Evolutionary conservation across 495 filamentous ascomycete species (phyloP), one percentile per base, ranked within the genome.

Genomic region (Tuber microsphaerosporum): DNA sequence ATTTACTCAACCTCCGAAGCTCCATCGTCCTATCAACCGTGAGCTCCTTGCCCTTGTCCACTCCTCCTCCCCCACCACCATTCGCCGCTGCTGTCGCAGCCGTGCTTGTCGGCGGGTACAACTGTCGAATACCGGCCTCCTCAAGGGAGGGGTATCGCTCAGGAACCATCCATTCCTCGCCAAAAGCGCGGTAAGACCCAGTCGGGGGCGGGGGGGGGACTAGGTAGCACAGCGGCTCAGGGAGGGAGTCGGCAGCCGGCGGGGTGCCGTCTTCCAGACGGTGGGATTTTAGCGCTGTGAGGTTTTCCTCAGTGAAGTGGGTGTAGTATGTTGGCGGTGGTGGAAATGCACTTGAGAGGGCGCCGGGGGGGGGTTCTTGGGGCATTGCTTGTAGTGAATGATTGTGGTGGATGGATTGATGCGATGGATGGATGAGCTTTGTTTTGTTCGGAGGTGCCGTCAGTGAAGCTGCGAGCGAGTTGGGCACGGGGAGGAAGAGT

Each of bases 321-420:
- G 92, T 91, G 89, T 93, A 98, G 86, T 97, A 94, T 5, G 92
- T 90, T 34, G 95, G 95, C 6, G 95, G 95, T 22, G 91, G 87
- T 26, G 95, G 94, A 84, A 93, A 93, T 41, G 89, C 86, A 19
- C 88, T 86, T n/a, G 86, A 84, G 45, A 84, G 80, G n/a, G 87
- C 84, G 41, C 87, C 82, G 42, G 82, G 76, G 7, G 76, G 76
- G 75, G 86, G 85, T 77, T 85, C 85, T 71, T 89, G 82, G 45
- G 82, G 75, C 82, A 83, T 83, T 19, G 44, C 70, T 31, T 42
- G 51, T 26, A 42, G 31, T 43, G 71, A 75, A 44, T 72, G 41
- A 72, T 26, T 61, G 51, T n/a, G 34, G 56, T 22, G 56, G 43
- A 44, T 71, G 51, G 19, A 34, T 34, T 65, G n/a, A 61, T 16